Conservation (phyloP, 179 eudicot species). For the Pouteria campechiana region DNA sequence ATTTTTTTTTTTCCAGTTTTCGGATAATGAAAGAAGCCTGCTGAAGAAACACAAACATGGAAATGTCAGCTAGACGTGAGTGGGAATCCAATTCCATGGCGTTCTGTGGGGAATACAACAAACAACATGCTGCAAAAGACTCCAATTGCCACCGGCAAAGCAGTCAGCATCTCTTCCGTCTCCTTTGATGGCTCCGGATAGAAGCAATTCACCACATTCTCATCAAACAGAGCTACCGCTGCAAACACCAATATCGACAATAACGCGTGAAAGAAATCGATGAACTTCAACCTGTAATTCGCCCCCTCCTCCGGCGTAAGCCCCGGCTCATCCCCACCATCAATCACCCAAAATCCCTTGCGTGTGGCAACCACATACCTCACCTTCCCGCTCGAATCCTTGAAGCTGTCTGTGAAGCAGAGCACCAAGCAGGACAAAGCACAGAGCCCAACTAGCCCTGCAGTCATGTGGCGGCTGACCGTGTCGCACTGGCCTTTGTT, state of each 20-base stretch:
- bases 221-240: conserved; percentile 61
- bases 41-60: too few species aligned
- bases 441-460: conserved; percentile 23
- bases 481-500: conserved; percentile 57
- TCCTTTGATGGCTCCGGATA: conserved; percentile 52
- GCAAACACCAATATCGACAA: conserved; percentile 63
- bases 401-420: conserved; percentile 61
- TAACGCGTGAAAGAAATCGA: conserved; percentile 68
- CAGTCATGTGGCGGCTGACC: conserved; percentile 16
- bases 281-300: conserved; percentile 35
- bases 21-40: too few species aligned
- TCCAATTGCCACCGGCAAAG: conserved; percentile 60
- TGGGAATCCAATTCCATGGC: conserved; percentile 81
- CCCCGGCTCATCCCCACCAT: too few species aligned
- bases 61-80: conserved; percentile 20
- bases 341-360: conserved; percentile 50
- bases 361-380: conserved; percentile 61
- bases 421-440: conserved; percentile 39
- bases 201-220: conserved; percentile 59
- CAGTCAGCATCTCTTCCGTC: conserved; percentile 37
- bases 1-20: background rate
- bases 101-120: conserved; percentile 57
- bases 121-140: conserved; percentile 61
- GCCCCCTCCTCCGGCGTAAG: conserved; percentile 29
- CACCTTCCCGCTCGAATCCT: conserved; percentile 56